Evolutionary conservation across 192 early-diverging fungal species (phyloP), one percentile per base, ranked within the genome.

Genomic region (Backusella mclennaniae): DNA sequence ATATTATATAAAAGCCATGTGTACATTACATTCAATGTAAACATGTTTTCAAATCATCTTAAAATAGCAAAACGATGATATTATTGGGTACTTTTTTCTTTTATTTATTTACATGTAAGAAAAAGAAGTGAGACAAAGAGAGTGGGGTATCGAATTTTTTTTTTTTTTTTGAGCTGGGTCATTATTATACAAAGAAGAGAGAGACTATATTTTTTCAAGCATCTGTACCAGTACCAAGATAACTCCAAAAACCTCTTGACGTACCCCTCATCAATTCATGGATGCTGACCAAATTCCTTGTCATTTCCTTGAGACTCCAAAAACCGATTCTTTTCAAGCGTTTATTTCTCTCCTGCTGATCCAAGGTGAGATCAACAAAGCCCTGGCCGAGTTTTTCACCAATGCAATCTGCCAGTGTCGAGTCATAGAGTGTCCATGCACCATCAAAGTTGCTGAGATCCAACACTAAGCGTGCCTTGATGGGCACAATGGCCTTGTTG

Each of bases 361-460:
- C 89, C 63, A 92, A 75, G 0, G 93, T 94, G 19, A 98, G 80
- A 72, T 89, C 84, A 0, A 91, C 90, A 84, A 98, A 89, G 0
- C 92, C 94, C 21, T 92, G 89, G 21, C 98, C 96, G 23, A 96
- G 83, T 67, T 95, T 93, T 69, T 95, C 92, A 0, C 91, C 89
- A 14, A 97, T 85, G 15, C 90, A 83, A 31, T 89, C 89, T 49
- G 92, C 89, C 68, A 98, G 75, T 2, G 89, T 91, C 3, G 94
- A 94, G 66, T 95, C 93, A 82, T 93, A 95, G 19, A 95, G 85
- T 12, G 92, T 93, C 97, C 97, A 99, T 0, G 96, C 89, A 26
- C 97, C 97, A 79, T 97, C 92, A 84, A 97, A 97, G 74, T 97
- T 93, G 46, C 86, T 85, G 35, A 93, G 66, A 67, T 91, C 87